Conservation (phyloP, 805 yeast species). For the Kluyveromyces aestuarii region DNA sequence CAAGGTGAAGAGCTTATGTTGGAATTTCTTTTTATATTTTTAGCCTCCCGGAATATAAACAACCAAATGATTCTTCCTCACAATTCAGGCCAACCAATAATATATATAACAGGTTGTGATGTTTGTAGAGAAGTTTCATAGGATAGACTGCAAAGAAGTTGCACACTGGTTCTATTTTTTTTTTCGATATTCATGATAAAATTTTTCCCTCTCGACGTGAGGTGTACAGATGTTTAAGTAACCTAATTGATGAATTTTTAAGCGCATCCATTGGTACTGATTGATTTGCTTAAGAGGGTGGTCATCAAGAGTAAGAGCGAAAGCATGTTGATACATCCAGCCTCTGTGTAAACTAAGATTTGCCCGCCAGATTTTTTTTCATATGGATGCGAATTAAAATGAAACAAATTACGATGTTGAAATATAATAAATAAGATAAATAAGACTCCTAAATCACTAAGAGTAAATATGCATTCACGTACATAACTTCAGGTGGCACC, state of each 20-base stretch:
- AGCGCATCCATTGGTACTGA: background rate
- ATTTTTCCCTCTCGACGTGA: background rate
- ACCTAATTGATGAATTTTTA: background rate
- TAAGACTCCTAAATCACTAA: background rate
- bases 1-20: background rate
- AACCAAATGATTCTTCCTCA: background rate
- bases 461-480: background rate
- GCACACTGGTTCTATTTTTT: background rate
- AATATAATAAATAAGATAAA: too few species aligned
- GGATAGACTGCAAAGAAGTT: background rate
- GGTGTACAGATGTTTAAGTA: background rate
- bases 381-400: background rate
- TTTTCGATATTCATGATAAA: too few species aligned
- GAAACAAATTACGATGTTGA: background rate
- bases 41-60: background rate
- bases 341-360: too few species aligned
- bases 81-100: background rate
- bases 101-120: too few species aligned
- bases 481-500: too few species aligned
- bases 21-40: too few species aligned
- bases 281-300: background rate
- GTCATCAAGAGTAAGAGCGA: too few species aligned
- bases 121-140: too few species aligned
- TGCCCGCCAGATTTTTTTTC: too few species aligned
- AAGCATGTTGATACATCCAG: too few species aligned